Conservation (phyloP, 2,329 filamentous ascomycete genomes). For the Xylariaceae sp. region DNA sequence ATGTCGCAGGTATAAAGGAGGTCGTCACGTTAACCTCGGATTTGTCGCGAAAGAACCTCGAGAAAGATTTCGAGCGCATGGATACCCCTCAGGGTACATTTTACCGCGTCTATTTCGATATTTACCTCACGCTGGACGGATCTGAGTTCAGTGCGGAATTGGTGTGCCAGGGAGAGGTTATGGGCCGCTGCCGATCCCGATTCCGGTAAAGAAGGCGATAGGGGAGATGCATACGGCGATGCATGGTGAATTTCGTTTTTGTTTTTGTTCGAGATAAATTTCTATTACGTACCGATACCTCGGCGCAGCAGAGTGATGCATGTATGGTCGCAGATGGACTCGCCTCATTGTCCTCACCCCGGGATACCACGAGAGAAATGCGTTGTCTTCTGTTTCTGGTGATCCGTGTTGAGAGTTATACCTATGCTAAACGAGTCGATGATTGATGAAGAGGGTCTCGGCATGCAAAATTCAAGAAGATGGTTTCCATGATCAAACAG, state of each 20-base stretch:
- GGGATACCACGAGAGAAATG: conserved; percentile 13
- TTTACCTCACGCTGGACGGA: conserved; percentile 90
- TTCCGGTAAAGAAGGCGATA: conserved; percentile 55
- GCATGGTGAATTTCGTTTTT: conserved; percentile 20
- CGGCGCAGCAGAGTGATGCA: conserved; percentile 23
- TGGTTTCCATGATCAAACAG: conserved; percentile 9
- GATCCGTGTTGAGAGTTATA: conserved; percentile 4
- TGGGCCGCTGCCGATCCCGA: conserved; percentile 90
- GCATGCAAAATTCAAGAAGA: conserved; percentile 5
- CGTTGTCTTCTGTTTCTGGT: conserved; percentile 15
- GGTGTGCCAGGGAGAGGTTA: conserved; percentile 98
- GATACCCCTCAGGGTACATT: conserved; percentile 96
- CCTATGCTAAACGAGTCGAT: conserved; percentile 15
- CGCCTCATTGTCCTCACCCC: conserved; percentile 6
- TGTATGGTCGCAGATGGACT: conserved; percentile 20
- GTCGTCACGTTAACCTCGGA: conserved; percentile 97
- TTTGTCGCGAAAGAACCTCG: conserved; percentile 93
- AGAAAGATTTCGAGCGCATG: conserved; percentile 99
- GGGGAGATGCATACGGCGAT: conserved; percentile 14
- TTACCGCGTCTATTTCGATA: conserved; percentile 75
- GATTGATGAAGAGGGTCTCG: conserved; percentile 17
- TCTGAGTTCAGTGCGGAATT: conserved; percentile 97
- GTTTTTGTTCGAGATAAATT: conserved; percentile 22
- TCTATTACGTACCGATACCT: conserved; percentile 28
- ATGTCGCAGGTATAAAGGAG: conserved; percentile 82